A percentile compares a stretch with the other conserved stretches of the same genome.
Evolutionary conservation across 495 filamentous ascomycete genomes (phyloP).

Genomic region (Penicillium coffeae): DNA sequence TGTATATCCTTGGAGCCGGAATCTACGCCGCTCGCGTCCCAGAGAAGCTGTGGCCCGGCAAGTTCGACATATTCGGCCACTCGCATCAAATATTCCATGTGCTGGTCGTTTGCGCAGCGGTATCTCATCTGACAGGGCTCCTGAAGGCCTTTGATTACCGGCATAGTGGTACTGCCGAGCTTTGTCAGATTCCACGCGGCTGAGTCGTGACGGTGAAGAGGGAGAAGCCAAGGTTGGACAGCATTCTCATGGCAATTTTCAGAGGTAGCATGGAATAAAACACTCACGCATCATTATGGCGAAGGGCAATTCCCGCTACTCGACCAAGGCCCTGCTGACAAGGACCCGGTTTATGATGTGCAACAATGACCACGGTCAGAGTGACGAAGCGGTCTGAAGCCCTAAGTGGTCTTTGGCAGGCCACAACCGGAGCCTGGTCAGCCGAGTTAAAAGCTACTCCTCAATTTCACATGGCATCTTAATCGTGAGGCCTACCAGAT

Average conservation of each 20-base stretch:
- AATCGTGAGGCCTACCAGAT: neutral
- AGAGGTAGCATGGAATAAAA: conserved; percentile 25
- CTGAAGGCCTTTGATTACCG: conserved; percentile 56
- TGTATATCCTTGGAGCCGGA: conserved; percentile 83
- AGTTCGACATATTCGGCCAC: conserved; percentile 57
- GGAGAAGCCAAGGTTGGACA: conserved; percentile 21
- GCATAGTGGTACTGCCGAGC: conserved; percentile 42
- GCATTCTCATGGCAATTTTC: conserved; percentile 23
- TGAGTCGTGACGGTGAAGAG: conserved; percentile 13
- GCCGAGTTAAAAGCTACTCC: conserved; percentile 11
- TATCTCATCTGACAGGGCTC: conserved; percentile 55
- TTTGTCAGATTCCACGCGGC: conserved; percentile 32
- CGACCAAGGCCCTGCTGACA: conserved; percentile 20
- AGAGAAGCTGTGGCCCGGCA: conserved; percentile 46
- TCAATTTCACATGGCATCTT: conserved; percentile 21
- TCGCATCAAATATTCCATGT: conserved; percentile 67
- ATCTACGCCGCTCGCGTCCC: conserved; percentile 69
- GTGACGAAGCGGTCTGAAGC: conserved; percentile 15
- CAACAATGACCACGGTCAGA: conserved; percentile 21
- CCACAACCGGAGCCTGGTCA: conserved; percentile 15
- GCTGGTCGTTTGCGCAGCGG: conserved; percentile 56
- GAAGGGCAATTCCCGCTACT: conserved; percentile 3
- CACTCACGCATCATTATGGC: conserved; percentile 16
- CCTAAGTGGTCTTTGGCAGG: neutral
- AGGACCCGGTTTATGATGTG: conserved; percentile 21